These are phyloP conservation scores for Mycena epipterygia DNA, from an alignment of 768 basidiomycete genomes.

Conservation along the genomic window DNA sequence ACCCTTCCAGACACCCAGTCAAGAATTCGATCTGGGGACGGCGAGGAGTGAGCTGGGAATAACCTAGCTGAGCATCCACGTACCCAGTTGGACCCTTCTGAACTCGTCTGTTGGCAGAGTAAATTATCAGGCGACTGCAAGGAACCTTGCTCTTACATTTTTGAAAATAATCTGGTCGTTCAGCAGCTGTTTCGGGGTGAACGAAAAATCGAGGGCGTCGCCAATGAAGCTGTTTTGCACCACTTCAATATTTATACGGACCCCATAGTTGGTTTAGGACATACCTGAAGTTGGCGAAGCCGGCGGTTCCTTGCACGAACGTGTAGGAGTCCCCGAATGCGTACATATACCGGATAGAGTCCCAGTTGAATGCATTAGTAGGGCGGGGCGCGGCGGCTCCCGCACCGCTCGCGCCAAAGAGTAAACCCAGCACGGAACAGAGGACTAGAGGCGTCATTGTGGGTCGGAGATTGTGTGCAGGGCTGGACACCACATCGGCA, in stretches of 20 bases:
- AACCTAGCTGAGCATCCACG: neutral
- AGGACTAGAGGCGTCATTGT: neutral
- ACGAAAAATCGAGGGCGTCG: slow-evolving; percentile 56
- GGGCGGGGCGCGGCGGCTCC: neutral
- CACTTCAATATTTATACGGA: neutral
- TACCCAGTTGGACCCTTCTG: slow-evolving; percentile 69
- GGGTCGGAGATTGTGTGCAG: no score
- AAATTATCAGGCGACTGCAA: no score
- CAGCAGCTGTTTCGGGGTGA: slow-evolving; percentile 57
- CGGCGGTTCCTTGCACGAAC: slow-evolving; percentile 64
- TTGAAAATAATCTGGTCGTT: slow-evolving; percentile 59
- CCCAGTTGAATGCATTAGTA: slow-evolving; percentile 56
- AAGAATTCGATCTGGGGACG: slow-evolving; percentile 61
- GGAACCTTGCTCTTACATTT: slow-evolving; percentile 51
- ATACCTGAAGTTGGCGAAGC: slow-evolving; percentile 65
- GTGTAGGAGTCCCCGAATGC: slow-evolving; percentile 72
- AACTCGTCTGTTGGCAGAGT: slow-evolving; percentile 61
- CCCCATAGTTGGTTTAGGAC: neutral
- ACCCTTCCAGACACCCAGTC: slow-evolving; percentile 64
- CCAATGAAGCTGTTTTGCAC: slow-evolving; percentile 60
- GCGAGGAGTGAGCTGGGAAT: neutral
- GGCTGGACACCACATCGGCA: neutral
- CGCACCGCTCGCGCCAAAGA: neutral
- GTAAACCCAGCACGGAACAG: neutral
- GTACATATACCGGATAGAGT: slow-evolving; percentile 58